Evolutionary conservation across 2,329 filamentous ascomycete genomes (phyloP).

Genomic region (Trichoderma guizhouense): DNA sequence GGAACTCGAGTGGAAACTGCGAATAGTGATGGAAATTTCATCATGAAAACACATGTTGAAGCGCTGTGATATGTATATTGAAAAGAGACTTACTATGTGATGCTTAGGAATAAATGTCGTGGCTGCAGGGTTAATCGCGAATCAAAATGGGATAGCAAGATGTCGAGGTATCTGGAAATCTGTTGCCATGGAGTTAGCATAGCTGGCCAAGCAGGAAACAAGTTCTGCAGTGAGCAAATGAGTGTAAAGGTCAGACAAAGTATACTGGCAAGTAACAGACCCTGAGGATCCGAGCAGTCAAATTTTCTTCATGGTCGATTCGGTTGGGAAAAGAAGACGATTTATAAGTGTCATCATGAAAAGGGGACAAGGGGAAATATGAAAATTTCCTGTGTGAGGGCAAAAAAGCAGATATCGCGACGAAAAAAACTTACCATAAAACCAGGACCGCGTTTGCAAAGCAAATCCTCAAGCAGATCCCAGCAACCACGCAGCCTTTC

Average conservation of each 20-base stretch:
- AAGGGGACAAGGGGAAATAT: constrained; percentile 24
- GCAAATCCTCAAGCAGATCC: background rate
- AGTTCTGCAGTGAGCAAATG: constrained; percentile 4
- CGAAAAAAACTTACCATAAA: constrained; percentile 25
- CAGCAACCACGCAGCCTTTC: background rate
- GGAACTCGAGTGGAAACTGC: constrained; percentile 85
- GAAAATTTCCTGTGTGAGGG: constrained; percentile 14
- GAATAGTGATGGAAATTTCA: constrained; percentile 73
- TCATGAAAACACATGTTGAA: constrained; percentile 46
- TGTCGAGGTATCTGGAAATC: background rate
- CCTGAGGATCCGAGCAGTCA: constrained; percentile 63
- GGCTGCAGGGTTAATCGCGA: background rate
- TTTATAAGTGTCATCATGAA: constrained; percentile 69
- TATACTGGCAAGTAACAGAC: constrained; percentile 92
- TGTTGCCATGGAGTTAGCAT: constrained; percentile 6
- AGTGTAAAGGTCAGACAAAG: constrained; percentile 61
- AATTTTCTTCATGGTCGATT: constrained; percentile 81
- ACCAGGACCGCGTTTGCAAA: background rate
- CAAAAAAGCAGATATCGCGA: constrained; percentile 17
- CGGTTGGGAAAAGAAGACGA: constrained; percentile 84
- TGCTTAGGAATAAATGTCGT: background rate
- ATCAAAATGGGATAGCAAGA: background rate
- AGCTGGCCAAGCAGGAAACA: background rate
- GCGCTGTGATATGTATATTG: background rate
- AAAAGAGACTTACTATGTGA: constrained; percentile 17